These are phyloP conservation scores for Protomyces lactucae-debilis DNA, from an alignment of 1,139 yeast species.

Conservation along the genomic window DNA sequence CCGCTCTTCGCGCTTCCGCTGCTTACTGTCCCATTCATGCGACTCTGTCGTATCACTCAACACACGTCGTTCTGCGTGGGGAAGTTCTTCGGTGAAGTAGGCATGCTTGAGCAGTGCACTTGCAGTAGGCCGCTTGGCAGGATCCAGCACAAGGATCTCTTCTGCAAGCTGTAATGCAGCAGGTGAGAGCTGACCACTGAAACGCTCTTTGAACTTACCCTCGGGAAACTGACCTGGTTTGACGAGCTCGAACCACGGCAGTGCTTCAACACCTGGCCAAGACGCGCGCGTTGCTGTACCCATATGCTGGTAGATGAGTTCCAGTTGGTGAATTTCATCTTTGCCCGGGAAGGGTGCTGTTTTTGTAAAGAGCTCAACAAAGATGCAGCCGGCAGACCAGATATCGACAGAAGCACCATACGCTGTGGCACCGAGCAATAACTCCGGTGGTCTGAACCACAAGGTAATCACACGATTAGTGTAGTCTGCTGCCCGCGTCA, in stretches of 20 bases:
- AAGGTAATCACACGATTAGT: conserved; percentile 92
- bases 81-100: conserved; percentile 62
- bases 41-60: conserved; percentile 63
- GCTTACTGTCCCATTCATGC: conserved; percentile 51
- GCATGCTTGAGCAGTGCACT: conserved; percentile 56
- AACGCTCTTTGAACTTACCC: conserved; percentile 50
- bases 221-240: conserved; percentile 53
- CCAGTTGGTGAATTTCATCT: conserved; percentile 80
- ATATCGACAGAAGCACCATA: conserved; percentile 89
- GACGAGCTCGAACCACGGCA: conserved; percentile 92
- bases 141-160: conserved; percentile 62
- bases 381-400: conserved; percentile 95
- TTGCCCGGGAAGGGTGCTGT: conserved; percentile 78
- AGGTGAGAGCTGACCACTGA: conserved; percentile 45
- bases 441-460: conserved; percentile 97
- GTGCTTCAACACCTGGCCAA: conserved; percentile 70
- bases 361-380: conserved; percentile 72
- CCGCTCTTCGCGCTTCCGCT: conserved; percentile 20
- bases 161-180: conserved; percentile 63
- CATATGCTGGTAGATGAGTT: conserved; percentile 70
- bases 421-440: conserved; percentile 79
- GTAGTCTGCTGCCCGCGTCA: conserved; percentile 57
- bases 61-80: conserved; percentile 53
- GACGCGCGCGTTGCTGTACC: conserved; percentile 74
- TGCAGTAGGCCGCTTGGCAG: conserved; percentile 59